Evolutionary conservation across 2,329 filamentous ascomycete genomes (phyloP), one percentile per base, ranked within the genome.

Genomic region (Hypomyces rosellus): DNA sequence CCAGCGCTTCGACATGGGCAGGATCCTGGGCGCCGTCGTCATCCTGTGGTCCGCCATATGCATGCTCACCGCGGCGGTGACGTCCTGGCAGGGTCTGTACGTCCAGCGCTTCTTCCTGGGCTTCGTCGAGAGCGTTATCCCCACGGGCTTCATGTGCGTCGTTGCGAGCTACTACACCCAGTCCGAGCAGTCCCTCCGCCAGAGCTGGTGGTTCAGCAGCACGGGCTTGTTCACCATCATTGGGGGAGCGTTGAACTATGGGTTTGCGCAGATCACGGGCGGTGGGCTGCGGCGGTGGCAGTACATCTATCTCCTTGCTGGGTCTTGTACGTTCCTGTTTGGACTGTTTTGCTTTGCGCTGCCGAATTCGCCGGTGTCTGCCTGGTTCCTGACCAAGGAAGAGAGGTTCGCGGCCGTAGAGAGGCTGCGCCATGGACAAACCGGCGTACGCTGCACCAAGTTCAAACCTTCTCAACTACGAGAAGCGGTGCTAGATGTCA

Each of bases 251-350:
- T 65, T 86, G 45, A 86, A 85, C 65, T 87, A 86, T 61, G 84
- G 75, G 3, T 86, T 86, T 59, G 82, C 80, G 0, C 82, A 85
- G 63, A 80, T 87, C 45, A 67, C 61, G 0, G 69, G 74, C 1
- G 80, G 79, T 0, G 61, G 66, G 0, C 65, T 86, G 39, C 75
- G 71, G 39, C 69, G 76, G 4, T 89, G 85, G 84, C 84, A 87
- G 67, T 86, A 85, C 58, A 84, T 88, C 52, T 88, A 86, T 61
- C 69, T 88, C 13, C 68, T 87, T 15, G 82, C 82, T 1, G 84
- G 84, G 0, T 71, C 70, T 0, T 59, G 87, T 45, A 87, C 84
- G 0, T 78, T 86, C 36, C 43, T 85, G 0, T 86, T 85, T 57
- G 84, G 84, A 0, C 49, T 83, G 0, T 74, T 76, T 60, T 88